Base-by-base conservation (phyloP, 2,329 filamentous ascomycete species). In the Fusarium citri region DNA sequence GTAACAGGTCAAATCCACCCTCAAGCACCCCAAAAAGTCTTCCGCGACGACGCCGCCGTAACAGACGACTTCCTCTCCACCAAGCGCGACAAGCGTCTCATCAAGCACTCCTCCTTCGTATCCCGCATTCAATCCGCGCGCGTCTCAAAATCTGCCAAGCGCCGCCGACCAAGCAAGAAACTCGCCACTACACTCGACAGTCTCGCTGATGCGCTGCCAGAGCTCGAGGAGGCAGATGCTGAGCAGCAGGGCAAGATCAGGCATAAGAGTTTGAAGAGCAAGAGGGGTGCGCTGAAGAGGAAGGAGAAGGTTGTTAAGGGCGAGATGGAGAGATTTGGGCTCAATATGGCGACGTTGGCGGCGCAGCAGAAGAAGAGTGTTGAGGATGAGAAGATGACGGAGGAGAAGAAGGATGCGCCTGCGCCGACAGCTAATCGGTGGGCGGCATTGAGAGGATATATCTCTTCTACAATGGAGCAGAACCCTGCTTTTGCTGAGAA, bases 391-490 rank as follows among this genome's bases (percentile, higher is more conserved):
- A 64, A 71, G 11, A 69, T 68, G 53, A 60, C 66, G 49, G 41
- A 47, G 18, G 63, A 71, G 20, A 59, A 66, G n/a, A 45, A 65
- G 30, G 64, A 65, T 54, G 62, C 68, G 12, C 55, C 72, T 8
- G 73, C 79, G 10, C 78, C 81, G 14, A 88, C 86, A 18, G 82
- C 87, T 12, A 88, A 85, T 74, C 84, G 92, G 58, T 98, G 94
- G 92, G 92, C 92, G 30, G 93, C 94, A 18, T 78, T 98, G 79
- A 88, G 94, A 74, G 89, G 85, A 12, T 97, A 95, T 77, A 97
- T 98, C 54, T 91, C 92, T 3, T 87, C 90, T 43, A 98, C 93
- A 2, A 93, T 97, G 90, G 93, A 97, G 81, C 92, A 93, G 80
- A 95, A 95, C 73, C 89, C 91, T 16, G 92, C 91, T 5, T 97